Base-by-base conservation (phyloP, 2,329 filamentous ascomycete species). In the Colletotrichum higginsianum region DNA sequence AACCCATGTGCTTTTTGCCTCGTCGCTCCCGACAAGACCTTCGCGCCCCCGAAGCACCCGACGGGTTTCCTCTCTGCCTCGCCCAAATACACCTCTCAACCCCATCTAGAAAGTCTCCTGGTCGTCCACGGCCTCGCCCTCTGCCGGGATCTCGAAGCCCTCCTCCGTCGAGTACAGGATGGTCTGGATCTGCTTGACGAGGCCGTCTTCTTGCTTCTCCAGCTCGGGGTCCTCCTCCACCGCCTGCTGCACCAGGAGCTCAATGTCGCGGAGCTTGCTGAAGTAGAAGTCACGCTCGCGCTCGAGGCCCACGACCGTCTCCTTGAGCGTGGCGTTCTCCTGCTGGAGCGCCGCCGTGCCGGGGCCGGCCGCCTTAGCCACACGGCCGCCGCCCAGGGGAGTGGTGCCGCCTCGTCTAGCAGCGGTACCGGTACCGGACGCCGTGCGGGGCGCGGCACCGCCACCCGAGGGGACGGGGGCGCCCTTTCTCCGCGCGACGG, bases 221-320 rank as follows among this genome's bases (percentile, higher is more conserved):
- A 98, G 85, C 84, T 97, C 93, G 0, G 95, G 95, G 75, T 98
- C 94, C 74, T 94, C 93, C 77, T 99, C 96, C 79, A 97, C 93
- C 13, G 95, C 95, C 78, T 94, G 93, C 86, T 99, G 96, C 66
- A 99, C 90, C 78, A 99, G 86, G 75, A 99, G 86, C 85, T 99
- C 96, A 77, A 99, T 99, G 80, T 99, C 96, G 71, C 96, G 90
- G 75, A 99, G 88, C 87, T 99, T 99, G 88, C 94, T 97, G 84
- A 99, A 99, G 87, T 99, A 99, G 82, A 99, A 99, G 82, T 99
- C 96, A 61, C 96, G 90, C 86, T 99, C 96, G 77, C 96, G 92
- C 87, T 99, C 96, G 52, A 99, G 87, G 1, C 96, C 96, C 15
- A 90, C 88, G n/a, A 99, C 96, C 0, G 94, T 98, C 86, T 98